Evolutionary conservation across 2,329 filamentous ascomycete genomes (phyloP).

Genomic region (Cercospora sojina): DNA sequence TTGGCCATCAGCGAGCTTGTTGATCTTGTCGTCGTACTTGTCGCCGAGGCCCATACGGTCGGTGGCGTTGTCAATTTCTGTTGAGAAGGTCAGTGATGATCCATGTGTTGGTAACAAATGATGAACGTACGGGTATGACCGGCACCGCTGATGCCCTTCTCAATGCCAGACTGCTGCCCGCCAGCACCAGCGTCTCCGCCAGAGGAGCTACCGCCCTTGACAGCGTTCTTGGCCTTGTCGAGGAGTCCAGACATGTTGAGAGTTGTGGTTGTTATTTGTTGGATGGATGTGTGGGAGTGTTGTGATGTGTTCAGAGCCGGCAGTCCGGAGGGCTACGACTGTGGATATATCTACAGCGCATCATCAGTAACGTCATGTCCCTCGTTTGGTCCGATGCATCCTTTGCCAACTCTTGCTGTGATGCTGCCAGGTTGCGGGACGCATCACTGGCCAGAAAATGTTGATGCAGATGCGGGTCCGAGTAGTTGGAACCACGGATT

Average conservation of each 20-base stretch:
- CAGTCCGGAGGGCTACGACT: neutral
- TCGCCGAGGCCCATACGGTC: constrained; percentile 27
- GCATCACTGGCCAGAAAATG: neutral
- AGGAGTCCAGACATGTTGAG: constrained; percentile 29
- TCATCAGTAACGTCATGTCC: neutral
- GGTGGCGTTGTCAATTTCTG: constrained; percentile 26
- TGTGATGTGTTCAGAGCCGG: neutral
- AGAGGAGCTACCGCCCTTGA: constrained; percentile 20
- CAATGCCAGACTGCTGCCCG: constrained; percentile 15
- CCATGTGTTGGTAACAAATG: neutral
- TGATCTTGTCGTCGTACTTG: constrained; percentile 32
- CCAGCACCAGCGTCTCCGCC: constrained; percentile 4
- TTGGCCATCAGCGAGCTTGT: constrained; percentile 29
- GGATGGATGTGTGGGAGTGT: neutral
- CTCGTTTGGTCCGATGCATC: constrained; percentile 7
- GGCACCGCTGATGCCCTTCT: constrained; percentile 24
- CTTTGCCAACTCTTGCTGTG: constrained; percentile 11
- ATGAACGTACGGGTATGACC: constrained; percentile 17
- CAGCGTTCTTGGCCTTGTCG: constrained; percentile 28
- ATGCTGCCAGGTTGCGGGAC: constrained; percentile 13
- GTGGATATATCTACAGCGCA: neutral
- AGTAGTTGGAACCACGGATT: neutral
- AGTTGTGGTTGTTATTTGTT: neutral
- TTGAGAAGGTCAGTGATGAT: neutral
- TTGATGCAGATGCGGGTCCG: neutral